phyloP scores from a whole-genome alignment of 305 asterid species.

The Rubia peregrina region DNA sequence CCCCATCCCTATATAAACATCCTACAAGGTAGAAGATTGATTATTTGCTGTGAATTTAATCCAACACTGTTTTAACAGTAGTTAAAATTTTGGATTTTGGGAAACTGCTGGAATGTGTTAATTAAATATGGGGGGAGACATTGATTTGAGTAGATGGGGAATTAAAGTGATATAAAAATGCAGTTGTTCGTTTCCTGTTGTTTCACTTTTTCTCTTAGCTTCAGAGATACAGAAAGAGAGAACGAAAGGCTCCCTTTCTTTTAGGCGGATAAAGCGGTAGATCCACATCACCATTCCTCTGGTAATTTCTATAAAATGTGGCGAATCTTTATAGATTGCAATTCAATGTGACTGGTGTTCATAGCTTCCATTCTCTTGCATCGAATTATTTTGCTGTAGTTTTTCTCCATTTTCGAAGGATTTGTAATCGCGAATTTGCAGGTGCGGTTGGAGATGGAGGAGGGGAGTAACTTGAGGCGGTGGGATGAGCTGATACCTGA shows the following conservation, averaged over 20 bases:
- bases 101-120: background rate
- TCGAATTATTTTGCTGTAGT: too few relatives aligned
- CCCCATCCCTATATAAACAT: too few relatives aligned
- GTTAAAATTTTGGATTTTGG: background rate
- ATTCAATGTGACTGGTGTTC: too few relatives aligned
- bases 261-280: slow-evolving; percentile 36
- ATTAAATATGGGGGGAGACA: background rate
- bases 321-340: background rate
- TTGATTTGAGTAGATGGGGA: background rate
- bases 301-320: slow-evolving; percentile 16
- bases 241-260: slow-evolving; percentile 23
- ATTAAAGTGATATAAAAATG: background rate
- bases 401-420: background rate
- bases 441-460: slow-evolving; percentile 39
- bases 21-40: too few relatives aligned
- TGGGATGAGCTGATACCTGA: slow-evolving; percentile 87
- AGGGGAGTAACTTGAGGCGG: slow-evolving; percentile 29
- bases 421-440: background rate
- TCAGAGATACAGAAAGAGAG: slow-evolving; percentile 12
- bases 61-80: too few relatives aligned
- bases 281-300: slow-evolving; percentile 21
- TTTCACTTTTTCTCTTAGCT: slow-evolving; percentile 16
- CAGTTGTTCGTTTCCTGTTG: background rate
- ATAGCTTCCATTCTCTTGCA: too few relatives aligned
- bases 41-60: too few relatives aligned